phyloP scores from a whole-genome alignment of 2,329 filamentous ascomycete species.

The Blastomyces gilchristii region DNA sequence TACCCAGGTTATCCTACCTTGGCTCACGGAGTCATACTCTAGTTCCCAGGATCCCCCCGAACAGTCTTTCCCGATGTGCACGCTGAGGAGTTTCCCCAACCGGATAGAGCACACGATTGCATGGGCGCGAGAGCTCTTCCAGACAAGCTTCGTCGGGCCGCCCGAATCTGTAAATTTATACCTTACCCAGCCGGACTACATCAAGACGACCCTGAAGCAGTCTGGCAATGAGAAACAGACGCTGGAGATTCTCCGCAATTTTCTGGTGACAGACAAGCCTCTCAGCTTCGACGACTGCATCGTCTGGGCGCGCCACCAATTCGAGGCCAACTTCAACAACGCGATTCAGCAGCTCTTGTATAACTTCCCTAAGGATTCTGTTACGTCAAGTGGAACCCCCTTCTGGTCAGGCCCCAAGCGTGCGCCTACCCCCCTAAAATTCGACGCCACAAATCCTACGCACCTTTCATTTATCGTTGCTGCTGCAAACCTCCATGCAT shows the following conservation, averaged over 20 bases:
- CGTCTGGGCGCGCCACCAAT: constrained; percentile 84
- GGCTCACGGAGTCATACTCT: constrained; percentile 91
- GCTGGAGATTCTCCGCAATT: constrained; percentile 80
- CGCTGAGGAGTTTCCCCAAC: constrained; percentile 92
- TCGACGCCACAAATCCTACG: constrained; percentile 71
- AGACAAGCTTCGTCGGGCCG: constrained; percentile 84
- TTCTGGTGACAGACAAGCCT: constrained; percentile 82
- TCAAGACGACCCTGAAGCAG: constrained; percentile 78
- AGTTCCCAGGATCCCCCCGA: constrained; percentile 94
- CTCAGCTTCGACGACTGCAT: constrained; percentile 93
- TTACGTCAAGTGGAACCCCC: constrained; percentile 73
- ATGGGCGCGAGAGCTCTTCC: constrained; percentile 93
- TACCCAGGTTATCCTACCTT: constrained; percentile 86
- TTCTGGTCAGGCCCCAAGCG: constrained; percentile 99
- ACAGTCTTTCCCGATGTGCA: constrained; percentile 99
- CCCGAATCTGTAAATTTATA: constrained; percentile 93
- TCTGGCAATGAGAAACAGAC: constrained; percentile 92
- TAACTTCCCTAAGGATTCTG: constrained; percentile 94
- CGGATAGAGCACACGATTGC: constrained; percentile 98
- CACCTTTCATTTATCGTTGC: constrained; percentile 83
- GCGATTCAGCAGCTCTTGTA: constrained; percentile 88
- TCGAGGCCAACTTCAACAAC: constrained; percentile 95
- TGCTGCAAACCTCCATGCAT: constrained; percentile 85
- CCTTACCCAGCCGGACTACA: constrained; percentile 79
- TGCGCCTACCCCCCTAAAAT: constrained; percentile 82